phyloP scores from a whole-genome alignment of 2,329 filamentous ascomycete genomes.

The Aplosporella prunicola region DNA sequence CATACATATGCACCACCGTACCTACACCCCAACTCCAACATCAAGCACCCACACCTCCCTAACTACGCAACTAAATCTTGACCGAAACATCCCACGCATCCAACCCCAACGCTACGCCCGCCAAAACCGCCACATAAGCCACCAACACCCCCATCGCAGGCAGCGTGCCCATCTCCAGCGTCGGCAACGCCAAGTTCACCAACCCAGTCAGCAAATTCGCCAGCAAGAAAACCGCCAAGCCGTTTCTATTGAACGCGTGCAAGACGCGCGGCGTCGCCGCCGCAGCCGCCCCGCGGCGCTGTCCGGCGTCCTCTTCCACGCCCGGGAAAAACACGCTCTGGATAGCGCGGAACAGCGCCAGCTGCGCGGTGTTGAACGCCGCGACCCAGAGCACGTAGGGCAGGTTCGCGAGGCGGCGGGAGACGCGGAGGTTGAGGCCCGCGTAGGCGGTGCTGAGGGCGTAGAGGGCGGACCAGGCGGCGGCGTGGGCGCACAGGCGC shows the following conservation, averaged over 20 bases:
- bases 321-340: constrained; percentile 71
- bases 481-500: constrained; percentile 55
- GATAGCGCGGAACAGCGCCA: constrained; percentile 66
- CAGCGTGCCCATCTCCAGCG: constrained; percentile 58
- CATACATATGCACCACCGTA: too few species aligned
- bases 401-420: constrained; percentile 81
- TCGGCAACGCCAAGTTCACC: constrained; percentile 80
- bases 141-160: constrained; percentile 65
- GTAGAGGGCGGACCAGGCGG: constrained; percentile 63
- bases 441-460: constrained; percentile 59
- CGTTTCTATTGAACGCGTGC: constrained; percentile 78
- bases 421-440: constrained; percentile 66
- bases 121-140: constrained; percentile 59
- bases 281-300: constrained; percentile 51
- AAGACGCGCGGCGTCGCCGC: constrained; percentile 73
- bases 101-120: constrained; percentile 56
- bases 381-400: constrained; percentile 89
- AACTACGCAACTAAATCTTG: constrained; percentile 51
- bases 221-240: constrained; percentile 71
- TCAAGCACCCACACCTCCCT: too few species aligned
- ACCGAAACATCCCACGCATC: constrained; percentile 60
- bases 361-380: constrained; percentile 81
- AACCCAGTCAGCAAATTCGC: constrained; percentile 84
- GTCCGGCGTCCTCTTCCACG: constrained; percentile 53
- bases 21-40: too few species aligned